Percentiles rank a stretch among this genome's conserved stretches.
phyloP scores from a whole-genome alignment of 2,329 filamentous ascomycete species.

The Metarhizium anisopliae region DNA sequence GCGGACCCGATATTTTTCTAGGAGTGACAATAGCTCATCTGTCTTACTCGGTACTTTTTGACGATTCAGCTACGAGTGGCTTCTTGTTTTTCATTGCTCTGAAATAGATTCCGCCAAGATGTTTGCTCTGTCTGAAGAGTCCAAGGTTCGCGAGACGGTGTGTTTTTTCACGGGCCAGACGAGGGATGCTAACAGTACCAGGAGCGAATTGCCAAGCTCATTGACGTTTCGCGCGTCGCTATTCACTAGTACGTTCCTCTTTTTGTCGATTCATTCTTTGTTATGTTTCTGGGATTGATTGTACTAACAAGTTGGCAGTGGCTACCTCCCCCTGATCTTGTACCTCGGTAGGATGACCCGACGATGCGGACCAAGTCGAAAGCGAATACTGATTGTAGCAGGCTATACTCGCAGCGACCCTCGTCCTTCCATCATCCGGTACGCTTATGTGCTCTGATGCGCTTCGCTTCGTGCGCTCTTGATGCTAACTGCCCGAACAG shows the following conservation, averaged over 20 bases:
- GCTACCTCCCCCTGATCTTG: constrained; percentile 92
- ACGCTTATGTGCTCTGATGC: constrained; percentile 13
- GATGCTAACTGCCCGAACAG: constrained; percentile 27
- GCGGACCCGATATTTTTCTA: neutral
- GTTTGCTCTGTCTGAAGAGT: constrained; percentile 82
- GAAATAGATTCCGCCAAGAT: constrained; percentile 30
- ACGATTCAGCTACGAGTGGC: neutral
- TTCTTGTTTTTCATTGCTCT: neutral
- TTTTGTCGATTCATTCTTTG: neutral
- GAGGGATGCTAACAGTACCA: constrained; percentile 26
- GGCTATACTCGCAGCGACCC: constrained; percentile 94
- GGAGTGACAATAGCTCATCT: neutral
- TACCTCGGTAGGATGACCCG: constrained; percentile 66
- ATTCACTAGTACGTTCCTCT: constrained; percentile 75
- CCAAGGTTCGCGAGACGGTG: constrained; percentile 56
- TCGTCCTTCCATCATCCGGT: constrained; percentile 62
- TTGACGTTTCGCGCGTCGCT: constrained; percentile 86
- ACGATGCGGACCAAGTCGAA: constrained; percentile 1
- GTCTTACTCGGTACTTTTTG: neutral
- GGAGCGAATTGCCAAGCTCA: constrained; percentile 97
- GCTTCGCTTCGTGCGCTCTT: neutral
- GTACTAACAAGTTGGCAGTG: constrained; percentile 47
- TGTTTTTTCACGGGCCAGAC: neutral
- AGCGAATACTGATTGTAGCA: constrained; percentile 28
- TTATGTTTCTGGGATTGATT: neutral